Evolutionary conservation across 768 basidiomycete genomes (phyloP), one percentile per base, ranked within the genome.

Genomic region (Pleurotus sapidus): DNA sequence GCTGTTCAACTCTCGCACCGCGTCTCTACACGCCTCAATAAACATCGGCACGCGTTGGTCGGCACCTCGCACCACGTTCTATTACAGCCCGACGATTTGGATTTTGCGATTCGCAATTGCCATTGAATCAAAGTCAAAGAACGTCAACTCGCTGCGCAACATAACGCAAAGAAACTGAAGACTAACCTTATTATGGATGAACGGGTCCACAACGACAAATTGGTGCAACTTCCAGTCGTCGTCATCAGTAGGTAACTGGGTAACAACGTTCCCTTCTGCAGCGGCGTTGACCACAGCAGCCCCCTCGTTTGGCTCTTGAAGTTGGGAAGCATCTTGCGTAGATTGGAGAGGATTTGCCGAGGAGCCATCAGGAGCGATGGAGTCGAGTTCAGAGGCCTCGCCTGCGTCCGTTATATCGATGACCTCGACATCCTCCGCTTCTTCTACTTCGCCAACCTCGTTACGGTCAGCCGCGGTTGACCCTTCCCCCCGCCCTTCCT

Each of bases 121-220:
- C 11, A 37, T 6, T 34, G 20, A n/a, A 27, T 18, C 5, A 30
- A 50, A 30, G 24, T 24, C 47, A 37, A 34, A 50, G 11, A 27
- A 30, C n/a, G 17, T 50, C 27, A 50, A 50, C 38, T 34, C 8
- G 30, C 30, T 5, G 38, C 24, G 38, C 15, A 34, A 34, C 27
- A 30, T 34, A 27, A 18, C 11, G 49, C 30, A 50, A 50, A n/a
- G 14, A 15, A 34, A 25, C 39, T 46, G 38, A 23, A n/a, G 18
- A 53, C 58, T 39, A 48, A 76, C 78, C 72, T 74, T 77, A 34
- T 58, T 64, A 17, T 58, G 63, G 47, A 77, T 68, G 62, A 80
- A 80, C 0, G 78, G 78, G 61, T 78, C 78, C 23, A 67, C 65
- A 42, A 78, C 70, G 56, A 64, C 67, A 40, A 68, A 58, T 3